These are phyloP conservation scores for Entonaema liquescens DNA, from an alignment of 495 filamentous ascomycete genomes.

Conservation along the genomic window DNA sequence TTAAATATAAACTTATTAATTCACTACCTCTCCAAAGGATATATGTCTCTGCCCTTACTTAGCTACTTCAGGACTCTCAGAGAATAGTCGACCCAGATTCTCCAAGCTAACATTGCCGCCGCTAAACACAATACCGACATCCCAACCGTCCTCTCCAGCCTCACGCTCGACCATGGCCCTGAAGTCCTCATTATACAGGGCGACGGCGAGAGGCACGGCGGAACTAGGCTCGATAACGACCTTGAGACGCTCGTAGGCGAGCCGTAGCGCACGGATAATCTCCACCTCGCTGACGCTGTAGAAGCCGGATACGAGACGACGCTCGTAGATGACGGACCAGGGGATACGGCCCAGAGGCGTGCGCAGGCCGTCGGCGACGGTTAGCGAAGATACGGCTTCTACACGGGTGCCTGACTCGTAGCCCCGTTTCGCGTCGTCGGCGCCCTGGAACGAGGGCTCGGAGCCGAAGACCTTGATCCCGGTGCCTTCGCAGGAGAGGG, in stretches of 20 bases:
- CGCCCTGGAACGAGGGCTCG: constrained; percentile 85
- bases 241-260: constrained; percentile 92
- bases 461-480: constrained; percentile 83
- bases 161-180: constrained; percentile 72
- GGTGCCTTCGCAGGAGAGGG: constrained; percentile 75
- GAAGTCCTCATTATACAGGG: constrained; percentile 87
- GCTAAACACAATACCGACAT: constrained; percentile 85
- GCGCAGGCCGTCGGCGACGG: constrained; percentile 89
- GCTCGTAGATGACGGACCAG: constrained; percentile 82
- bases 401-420: constrained; percentile 70
- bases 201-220: constrained; percentile 83
- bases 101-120: constrained; percentile 93
- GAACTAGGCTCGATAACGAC: constrained; percentile 90
- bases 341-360: constrained; percentile 82
- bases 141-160: constrained; percentile 79
- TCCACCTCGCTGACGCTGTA: constrained; percentile 83
- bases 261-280: constrained; percentile 77
- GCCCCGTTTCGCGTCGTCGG: constrained; percentile 80
- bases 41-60: background rate
- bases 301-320: constrained; percentile 73
- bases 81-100: constrained; percentile 73
- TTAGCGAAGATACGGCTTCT: constrained; percentile 72
- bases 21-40: background rate
- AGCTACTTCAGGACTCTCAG: background rate
- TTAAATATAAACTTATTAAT: background rate